phyloP scores from a whole-genome alignment of 140 eudicot genomes.

The Bidens hawaiensis region DNA sequence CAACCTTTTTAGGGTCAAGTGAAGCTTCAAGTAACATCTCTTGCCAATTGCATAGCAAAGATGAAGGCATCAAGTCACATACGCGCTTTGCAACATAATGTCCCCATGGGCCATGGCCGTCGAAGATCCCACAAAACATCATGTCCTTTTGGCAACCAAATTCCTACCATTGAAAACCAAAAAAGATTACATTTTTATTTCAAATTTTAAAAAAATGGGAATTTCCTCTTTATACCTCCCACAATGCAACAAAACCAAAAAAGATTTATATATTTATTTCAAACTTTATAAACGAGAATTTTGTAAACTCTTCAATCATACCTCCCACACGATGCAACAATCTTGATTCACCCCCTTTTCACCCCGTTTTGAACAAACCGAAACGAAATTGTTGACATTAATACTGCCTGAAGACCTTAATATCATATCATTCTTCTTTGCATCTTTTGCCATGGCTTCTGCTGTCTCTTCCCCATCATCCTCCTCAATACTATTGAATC shows the following conservation, averaged over 20 bases:
- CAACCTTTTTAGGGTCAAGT: constrained; percentile 47
- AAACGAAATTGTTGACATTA: constrained; percentile 49
- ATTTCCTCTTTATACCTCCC: too few relatives aligned
- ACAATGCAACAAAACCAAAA: too few relatives aligned
- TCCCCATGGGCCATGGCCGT: constrained; percentile 93
- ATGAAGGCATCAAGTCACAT: constrained; percentile 53
- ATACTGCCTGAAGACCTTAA: constrained; percentile 59
- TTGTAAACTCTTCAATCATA: constrained; percentile 16
- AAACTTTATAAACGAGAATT: neutral
- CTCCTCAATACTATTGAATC: constrained; percentile 31
- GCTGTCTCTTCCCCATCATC: constrained; percentile 48
- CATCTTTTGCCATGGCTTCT: constrained; percentile 50
- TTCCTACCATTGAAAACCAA: constrained; percentile 35
- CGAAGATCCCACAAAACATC: too few relatives aligned
- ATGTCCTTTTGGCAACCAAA: constrained; percentile 89
- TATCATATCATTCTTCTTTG: constrained; percentile 59
- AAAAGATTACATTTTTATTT: neutral
- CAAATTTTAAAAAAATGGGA: too few relatives aligned
- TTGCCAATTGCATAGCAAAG: constrained; percentile 76
- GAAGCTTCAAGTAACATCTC: constrained; percentile 57
- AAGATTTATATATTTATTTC: neutral
- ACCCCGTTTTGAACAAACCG: constrained; percentile 64
- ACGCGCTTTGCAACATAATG: constrained; percentile 77
- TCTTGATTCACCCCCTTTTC: too few relatives aligned
- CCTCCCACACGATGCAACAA: constrained; percentile 97